phyloP scores from a whole-genome alignment of 2,329 filamentous ascomycete genomes.

The Didymosphaeria variabile region DNA sequence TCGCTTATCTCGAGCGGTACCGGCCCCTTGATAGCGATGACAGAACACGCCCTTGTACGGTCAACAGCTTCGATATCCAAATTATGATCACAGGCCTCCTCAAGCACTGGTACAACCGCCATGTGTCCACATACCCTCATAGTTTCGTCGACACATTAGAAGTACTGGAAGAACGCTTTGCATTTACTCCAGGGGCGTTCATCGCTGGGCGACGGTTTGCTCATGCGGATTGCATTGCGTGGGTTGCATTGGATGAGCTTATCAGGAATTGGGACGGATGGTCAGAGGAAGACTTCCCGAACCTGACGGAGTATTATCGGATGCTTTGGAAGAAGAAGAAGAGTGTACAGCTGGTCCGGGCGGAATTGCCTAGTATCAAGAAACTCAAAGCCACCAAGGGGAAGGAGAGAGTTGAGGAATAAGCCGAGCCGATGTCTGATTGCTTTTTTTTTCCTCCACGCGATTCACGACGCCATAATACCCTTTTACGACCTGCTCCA shows the following conservation, averaged over 20 bases:
- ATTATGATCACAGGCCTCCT: conserved; percentile 22
- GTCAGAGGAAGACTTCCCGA: conserved; percentile 29
- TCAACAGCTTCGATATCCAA: conserved; percentile 32
- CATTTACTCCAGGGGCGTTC: conserved; percentile 31
- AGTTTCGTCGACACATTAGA: conserved; percentile 29
- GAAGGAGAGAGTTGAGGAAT: conserved; percentile 10
- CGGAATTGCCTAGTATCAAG: conserved; percentile 26
- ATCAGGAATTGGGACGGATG: conserved; percentile 33
- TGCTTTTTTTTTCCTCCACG: background rate
- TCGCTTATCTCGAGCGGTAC: conserved; percentile 48
- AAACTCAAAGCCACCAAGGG: conserved; percentile 8
- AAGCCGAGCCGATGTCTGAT: background rate
- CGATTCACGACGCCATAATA: background rate
- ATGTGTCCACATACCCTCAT: conserved; percentile 21
- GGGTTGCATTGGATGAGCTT: conserved; percentile 43
- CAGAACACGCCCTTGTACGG: conserved; percentile 26
- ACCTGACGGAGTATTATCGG: conserved; percentile 37
- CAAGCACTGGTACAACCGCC: conserved; percentile 29
- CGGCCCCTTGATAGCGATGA: conserved; percentile 34
- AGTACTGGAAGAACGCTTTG: conserved; percentile 32
- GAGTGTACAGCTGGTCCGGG: conserved; percentile 34
- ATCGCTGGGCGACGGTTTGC: conserved; percentile 43
- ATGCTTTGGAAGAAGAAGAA: conserved; percentile 44
- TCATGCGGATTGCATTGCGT: conserved; percentile 44
- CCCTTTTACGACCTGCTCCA: conserved; percentile 4